These are phyloP conservation scores for Sporisorium scitamineum DNA, from an alignment of 1,284 basidiomycete genomes.

Conservation along the genomic window DNA sequence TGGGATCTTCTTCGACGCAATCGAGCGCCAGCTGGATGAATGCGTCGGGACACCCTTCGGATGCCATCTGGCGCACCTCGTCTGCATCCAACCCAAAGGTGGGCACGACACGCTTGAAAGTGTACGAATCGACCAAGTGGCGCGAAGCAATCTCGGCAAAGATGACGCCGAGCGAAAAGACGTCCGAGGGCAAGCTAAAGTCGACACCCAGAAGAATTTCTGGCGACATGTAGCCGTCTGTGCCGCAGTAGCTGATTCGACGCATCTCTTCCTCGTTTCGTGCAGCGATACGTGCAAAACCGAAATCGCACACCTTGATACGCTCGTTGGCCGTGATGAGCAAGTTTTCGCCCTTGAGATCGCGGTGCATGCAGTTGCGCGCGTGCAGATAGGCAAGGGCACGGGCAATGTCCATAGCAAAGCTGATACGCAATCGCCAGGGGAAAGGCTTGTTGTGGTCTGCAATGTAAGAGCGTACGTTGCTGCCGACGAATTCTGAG, in stretches of 20 bases:
- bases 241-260: slow-evolving; percentile 94
- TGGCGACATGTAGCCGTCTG: slow-evolving; percentile 79
- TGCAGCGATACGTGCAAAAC: slow-evolving; percentile 89
- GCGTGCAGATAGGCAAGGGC: slow-evolving; percentile 97
- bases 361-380: slow-evolving; percentile 78
- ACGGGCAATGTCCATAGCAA: slow-evolving; percentile 91
- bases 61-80: slow-evolving; percentile 80
- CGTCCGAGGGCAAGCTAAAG: slow-evolving; percentile 92
- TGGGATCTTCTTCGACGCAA: slow-evolving; percentile 80
- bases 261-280: slow-evolving; percentile 89
- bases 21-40: slow-evolving; percentile 83
- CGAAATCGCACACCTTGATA: slow-evolving; percentile 96
- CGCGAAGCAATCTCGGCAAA: slow-evolving; percentile 90
- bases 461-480: slow-evolving; percentile 61
- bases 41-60: slow-evolving; percentile 80
- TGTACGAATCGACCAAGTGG: slow-evolving; percentile 79
- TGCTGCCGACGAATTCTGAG: slow-evolving; percentile 64
- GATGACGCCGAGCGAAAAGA: slow-evolving; percentile 94
- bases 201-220: slow-evolving; percentile 91
- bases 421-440: slow-evolving; percentile 79
- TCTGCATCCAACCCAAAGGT: slow-evolving; percentile 80
- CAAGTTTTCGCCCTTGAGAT: slow-evolving; percentile 97
- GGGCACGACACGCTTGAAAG: slow-evolving; percentile 54
- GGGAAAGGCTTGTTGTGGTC: slow-evolving; percentile 60
- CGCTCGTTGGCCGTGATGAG: slow-evolving; percentile 91